phyloP scores from a whole-genome alignment of 2,329 filamentous ascomycete species.

The Botrytis sinoallii region DNA sequence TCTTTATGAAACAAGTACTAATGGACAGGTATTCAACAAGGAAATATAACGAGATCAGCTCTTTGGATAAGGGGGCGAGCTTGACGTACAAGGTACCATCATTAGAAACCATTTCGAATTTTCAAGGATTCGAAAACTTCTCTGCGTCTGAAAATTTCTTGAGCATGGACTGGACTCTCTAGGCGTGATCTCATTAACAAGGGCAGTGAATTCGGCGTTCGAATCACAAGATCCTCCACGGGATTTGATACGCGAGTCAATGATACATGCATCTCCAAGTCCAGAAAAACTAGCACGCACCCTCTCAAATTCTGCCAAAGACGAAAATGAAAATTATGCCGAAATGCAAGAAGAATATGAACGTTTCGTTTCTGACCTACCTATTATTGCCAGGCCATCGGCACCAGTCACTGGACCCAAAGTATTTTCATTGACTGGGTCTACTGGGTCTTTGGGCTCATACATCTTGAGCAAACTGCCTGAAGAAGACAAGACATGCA shows the following conservation, averaged over 20 bases:
- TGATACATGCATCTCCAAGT: constrained; percentile 4
- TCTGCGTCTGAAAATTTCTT: constrained; percentile 4
- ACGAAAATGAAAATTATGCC: neutral
- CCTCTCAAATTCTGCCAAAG: neutral
- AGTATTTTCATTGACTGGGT: constrained; percentile 44
- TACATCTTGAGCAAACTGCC: constrained; percentile 45
- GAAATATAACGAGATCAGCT: neutral
- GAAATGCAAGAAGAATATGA: constrained; percentile 6
- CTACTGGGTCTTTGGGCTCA: constrained; percentile 48
- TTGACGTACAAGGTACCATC: constrained; percentile 27
- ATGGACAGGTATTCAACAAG: too few species aligned
- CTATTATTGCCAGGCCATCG: neutral
- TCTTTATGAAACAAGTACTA: constrained; percentile 9
- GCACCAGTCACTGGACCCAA: neutral
- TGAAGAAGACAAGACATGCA: constrained; percentile 37
- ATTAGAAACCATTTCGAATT: neutral
- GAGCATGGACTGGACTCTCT: constrained; percentile 20
- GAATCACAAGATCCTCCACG: neutral
- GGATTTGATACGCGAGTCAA: neutral
- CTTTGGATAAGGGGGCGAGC: neutral
- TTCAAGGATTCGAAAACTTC: constrained; percentile 1
- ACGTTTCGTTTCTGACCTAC: neutral
- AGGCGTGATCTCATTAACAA: constrained; percentile 13
- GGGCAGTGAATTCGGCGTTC: neutral
- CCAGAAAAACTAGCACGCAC: neutral